Conservation (phyloP, 257 asterid species). For the Nyctanthes arbortristis region DNA sequence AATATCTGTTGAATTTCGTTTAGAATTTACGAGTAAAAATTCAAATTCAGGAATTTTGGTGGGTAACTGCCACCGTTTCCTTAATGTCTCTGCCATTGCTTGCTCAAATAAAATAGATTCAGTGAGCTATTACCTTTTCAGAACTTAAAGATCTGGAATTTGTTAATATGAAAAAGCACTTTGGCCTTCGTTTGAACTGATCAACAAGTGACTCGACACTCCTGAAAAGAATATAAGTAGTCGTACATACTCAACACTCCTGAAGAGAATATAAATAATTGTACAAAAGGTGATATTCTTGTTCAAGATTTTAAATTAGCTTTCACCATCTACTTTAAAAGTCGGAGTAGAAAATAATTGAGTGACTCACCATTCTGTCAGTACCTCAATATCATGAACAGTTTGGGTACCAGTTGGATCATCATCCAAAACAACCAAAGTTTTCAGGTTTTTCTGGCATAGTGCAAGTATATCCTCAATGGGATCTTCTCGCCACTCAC, state of each 20-base stretch:
- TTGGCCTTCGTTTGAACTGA: slow-evolving; percentile 67
- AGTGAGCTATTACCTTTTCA: slow-evolving; percentile 91
- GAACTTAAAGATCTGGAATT: slow-evolving; percentile 85
- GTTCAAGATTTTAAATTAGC: not conserved
- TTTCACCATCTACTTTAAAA: slow-evolving; percentile 3
- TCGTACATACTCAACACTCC: slow-evolving; percentile 85
- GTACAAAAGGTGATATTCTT: not conserved
- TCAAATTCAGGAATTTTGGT: too few species aligned
- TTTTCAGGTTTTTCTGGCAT: slow-evolving; percentile 60
- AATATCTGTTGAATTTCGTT: too few species aligned
- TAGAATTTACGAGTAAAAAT: too few species aligned
- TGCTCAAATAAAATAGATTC: too few species aligned
- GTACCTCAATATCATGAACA: slow-evolving; percentile 85
- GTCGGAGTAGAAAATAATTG: slow-evolving; percentile 16
- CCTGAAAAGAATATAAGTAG: slow-evolving; percentile 59
- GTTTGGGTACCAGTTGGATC: slow-evolving; percentile 99
- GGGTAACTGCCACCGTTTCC: too few species aligned
- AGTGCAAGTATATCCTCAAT: slow-evolving; percentile 60
- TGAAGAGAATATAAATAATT: slow-evolving; percentile 39
- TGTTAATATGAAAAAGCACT: slow-evolving; percentile 94
- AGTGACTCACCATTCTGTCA: slow-evolving; percentile 92
- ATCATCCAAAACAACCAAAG: slow-evolving; percentile 91
- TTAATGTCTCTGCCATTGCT: too few species aligned
- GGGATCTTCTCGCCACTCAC: slow-evolving; percentile 81
- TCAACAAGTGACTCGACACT: slow-evolving; percentile 70